Base-by-base conservation (phyloP, 1,284 basidiomycete species). In the Neonothopanus nambi region DNA sequence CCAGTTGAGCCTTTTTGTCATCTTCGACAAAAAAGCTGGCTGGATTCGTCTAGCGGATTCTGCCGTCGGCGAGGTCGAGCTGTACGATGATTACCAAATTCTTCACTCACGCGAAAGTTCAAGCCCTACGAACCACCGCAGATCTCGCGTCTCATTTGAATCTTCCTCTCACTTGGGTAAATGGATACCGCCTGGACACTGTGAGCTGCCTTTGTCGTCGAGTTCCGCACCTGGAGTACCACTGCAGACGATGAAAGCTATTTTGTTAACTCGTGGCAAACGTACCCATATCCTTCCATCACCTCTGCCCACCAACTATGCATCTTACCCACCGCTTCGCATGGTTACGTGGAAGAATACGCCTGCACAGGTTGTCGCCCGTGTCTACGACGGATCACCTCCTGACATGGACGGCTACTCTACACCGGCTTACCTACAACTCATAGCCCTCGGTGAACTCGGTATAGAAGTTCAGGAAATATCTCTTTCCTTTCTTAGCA, bases 21-120 rank as follows among this genome's bases (percentile, higher is more conserved):
- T 85, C 23, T 92, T 92, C 63, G 90, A 91, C 65, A 92, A 92
- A 70, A 91, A 88, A 63, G 88, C 89, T 1, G 81, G 84, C 20
- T 74, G 89, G 67, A 91, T 92, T 60, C 85, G 89, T 24, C 67
- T 92, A 33, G 81, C 82, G 3, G 89, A 92, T 67, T 81, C 90
- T 37, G 84, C 87, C 13, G 89, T 91, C 5, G 81, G 84, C 26
- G 90, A 92, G 65, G 73, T 91, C 35, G 84, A 87, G 46, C 69
- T 91, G 39, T 79, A 75, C 58, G 87, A 87, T 45, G 76, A 80
- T 26, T 18, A 18, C 15, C 23, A 35, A 17, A 63, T 60, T 37
- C 56, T 63, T 20, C 61, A 63, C 15, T 61, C 59, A 54, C 59
- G 63, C 52, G 59, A 59, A 57, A 56, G 67, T 40, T 46, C 20